Evolutionary conservation across 1,284 basidiomycete genomes (phyloP).

Genomic region (Tilletia walkeri): DNA sequence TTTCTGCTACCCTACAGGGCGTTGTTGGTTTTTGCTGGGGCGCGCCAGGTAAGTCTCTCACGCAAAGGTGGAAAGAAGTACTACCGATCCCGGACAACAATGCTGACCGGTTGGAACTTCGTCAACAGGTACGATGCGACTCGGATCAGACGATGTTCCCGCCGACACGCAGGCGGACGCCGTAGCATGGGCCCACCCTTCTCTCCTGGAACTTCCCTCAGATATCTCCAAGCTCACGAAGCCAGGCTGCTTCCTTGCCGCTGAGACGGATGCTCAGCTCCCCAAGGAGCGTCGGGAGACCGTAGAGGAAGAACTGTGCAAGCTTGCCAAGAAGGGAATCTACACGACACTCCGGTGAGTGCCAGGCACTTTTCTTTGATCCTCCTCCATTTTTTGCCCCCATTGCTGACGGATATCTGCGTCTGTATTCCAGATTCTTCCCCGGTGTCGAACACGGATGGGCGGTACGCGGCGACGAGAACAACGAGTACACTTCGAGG

Average conservation of each 20-base stretch:
- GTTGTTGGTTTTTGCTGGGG: constrained; percentile 10
- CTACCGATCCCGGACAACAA: too few relatives aligned
- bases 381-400: not conserved
- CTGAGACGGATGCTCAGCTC: constrained; percentile 25
- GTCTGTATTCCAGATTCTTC: constrained; percentile 19
- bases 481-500: constrained; percentile 23
- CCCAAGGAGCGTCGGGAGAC: constrained; percentile 24
- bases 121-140: not conserved
- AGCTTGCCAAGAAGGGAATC: constrained; percentile 19
- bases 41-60: constrained; percentile 1
- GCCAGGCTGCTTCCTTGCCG: constrained; percentile 25
- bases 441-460: constrained; percentile 27
- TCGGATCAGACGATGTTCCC: constrained; percentile 19
- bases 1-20: not conserved
- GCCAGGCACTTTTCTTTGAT: not conserved
- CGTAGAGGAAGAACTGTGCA: constrained; percentile 20
- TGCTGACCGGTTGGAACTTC: not conserved
- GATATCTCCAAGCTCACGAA: constrained; percentile 26
- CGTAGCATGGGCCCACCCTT: constrained; percentile 32
- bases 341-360: constrained; percentile 22
- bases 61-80: not conserved
- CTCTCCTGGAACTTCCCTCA: constrained; percentile 20
- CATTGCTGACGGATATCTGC: not conserved
- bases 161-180: constrained; percentile 24
- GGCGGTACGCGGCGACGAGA: constrained; percentile 25